Conservation (phyloP, 2,329 filamentous ascomycete species). For the Lasiodiplodia citricola region DNA sequence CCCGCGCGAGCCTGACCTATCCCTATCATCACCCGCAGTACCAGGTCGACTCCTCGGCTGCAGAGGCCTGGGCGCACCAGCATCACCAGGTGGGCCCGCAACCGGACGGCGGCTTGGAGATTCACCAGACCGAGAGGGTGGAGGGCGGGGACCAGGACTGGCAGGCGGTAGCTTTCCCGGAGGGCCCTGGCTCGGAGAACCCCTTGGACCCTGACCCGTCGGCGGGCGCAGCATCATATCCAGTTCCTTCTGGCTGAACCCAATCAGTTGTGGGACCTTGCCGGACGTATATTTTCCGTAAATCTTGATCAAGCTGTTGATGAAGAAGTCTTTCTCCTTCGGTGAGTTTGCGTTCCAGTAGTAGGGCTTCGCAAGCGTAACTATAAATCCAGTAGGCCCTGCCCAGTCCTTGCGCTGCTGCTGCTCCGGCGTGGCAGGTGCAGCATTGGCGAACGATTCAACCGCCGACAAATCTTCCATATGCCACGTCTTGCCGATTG, state of each 20-base stretch:
- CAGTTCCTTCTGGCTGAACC: conserved; percentile 81
- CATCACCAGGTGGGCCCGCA: conserved; percentile 8
- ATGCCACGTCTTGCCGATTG: conserved; percentile 98
- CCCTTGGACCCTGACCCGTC: conserved; percentile 17
- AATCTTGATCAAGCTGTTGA: conserved; percentile 94
- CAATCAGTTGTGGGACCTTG: conserved; percentile 75
- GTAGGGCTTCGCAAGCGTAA: conserved; percentile 91
- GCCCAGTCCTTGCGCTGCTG: conserved; percentile 74
- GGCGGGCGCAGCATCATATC: conserved; percentile 70
- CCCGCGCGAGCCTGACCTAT: conserved; percentile 31
- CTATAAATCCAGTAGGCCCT: conserved; percentile 80
- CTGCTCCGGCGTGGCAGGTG: conserved; percentile 63
- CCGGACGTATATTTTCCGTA: conserved; percentile 96
- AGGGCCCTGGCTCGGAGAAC: conserved; percentile 17
- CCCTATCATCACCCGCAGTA: conserved; percentile 39
- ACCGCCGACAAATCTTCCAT: conserved; percentile 86
- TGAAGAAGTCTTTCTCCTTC: conserved; percentile 99
- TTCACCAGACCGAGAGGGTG: conserved; percentile 23
- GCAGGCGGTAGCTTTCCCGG: conserved; percentile 27
- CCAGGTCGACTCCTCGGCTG: conserved; percentile 33
- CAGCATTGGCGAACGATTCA: conserved; percentile 75
- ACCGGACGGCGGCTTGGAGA: conserved; percentile 23
- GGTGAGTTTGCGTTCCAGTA: conserved; percentile 94
- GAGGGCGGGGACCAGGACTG: conserved; percentile 24
- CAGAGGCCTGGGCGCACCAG: conserved; percentile 15